Evolutionary conservation across 164 flowering plant species (phyloP).

Genomic region (Sextonia rubra): DNA sequence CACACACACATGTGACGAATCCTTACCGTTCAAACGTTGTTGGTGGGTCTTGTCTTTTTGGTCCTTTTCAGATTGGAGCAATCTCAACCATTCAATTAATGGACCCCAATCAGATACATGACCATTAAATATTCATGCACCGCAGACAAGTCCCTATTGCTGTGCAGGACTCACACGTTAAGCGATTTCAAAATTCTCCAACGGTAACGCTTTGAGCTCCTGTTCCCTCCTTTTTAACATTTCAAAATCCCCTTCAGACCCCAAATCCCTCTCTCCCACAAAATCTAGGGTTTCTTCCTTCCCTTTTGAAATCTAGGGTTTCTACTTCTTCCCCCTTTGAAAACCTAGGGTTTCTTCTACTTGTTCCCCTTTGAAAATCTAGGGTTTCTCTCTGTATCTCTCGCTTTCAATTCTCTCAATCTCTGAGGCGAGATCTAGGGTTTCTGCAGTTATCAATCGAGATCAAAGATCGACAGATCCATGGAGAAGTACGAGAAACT

Average conservation of each 20-base stretch:
- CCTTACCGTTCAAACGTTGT: no score
- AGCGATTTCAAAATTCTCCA: neutral
- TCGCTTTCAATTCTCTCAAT: neutral
- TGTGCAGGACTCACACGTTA: neutral
- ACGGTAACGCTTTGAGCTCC: neutral
- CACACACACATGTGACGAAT: no score
- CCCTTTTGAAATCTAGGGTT: neutral
- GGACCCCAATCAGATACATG: no score
- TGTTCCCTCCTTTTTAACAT: neutral
- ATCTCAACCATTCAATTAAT: no score
- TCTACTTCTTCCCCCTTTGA: neutral
- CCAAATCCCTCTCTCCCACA: no score
- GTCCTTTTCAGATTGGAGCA: no score
- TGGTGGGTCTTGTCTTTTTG: no score
- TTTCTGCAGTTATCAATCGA: neutral
- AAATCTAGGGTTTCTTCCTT: neutral
- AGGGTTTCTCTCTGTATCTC: neutral
- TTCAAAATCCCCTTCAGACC: neutral
- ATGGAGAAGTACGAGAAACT: slow-evolving; percentile 94
- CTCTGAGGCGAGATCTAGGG: neutral
- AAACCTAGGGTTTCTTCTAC: neutral
- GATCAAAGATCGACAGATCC: neutral
- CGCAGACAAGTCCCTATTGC: no score
- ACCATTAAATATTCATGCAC: no score
- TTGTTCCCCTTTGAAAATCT: neutral